These are phyloP conservation scores for Coemansia sp. DNA, from an alignment of 192 early-diverging fungal genomes.

Conservation along the genomic window DNA sequence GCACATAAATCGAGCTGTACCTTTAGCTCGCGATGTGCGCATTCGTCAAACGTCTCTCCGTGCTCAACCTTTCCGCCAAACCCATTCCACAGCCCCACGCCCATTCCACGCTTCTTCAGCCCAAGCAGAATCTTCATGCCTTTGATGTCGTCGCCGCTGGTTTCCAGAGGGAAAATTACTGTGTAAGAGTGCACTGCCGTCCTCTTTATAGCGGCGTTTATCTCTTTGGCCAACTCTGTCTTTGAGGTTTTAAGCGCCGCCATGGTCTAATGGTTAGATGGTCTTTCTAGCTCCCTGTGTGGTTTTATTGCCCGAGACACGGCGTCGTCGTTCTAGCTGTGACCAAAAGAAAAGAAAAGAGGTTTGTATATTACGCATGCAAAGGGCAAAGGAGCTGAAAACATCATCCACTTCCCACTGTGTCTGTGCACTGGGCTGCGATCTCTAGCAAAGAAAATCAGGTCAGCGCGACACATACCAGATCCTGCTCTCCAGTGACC, in stretches of 20 bases:
- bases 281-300: not conserved
- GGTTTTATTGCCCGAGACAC: not conserved
- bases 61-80: slow-evolving; percentile 78
- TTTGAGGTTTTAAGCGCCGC: not conserved
- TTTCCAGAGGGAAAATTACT: slow-evolving; percentile 32
- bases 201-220: not conserved
- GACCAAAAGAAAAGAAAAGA: no score
- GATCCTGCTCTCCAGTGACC: no score
- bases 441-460: no score
- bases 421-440: no score
- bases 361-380: no score
- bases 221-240: not conserved
- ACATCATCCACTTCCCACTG: no score
- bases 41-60: slow-evolving; percentile 63
- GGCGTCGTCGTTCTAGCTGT: no score
- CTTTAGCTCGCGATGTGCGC: slow-evolving; percentile 65
- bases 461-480: no score
- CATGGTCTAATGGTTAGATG: not conserved
- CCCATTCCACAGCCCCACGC: slow-evolving; percentile 67
- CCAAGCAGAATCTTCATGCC: slow-evolving; percentile 61
- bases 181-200: slow-evolving; percentile 24
- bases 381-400: no score
- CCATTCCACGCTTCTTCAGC: slow-evolving; percentile 79
- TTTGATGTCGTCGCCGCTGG: slow-evolving; percentile 1
- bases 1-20: slow-evolving; percentile 22